A percentile compares a stretch with the other conserved stretches of the same genome.
phyloP scores from a whole-genome alignment of 2,329 filamentous ascomycete genomes.

The Diplodia seriata region DNA sequence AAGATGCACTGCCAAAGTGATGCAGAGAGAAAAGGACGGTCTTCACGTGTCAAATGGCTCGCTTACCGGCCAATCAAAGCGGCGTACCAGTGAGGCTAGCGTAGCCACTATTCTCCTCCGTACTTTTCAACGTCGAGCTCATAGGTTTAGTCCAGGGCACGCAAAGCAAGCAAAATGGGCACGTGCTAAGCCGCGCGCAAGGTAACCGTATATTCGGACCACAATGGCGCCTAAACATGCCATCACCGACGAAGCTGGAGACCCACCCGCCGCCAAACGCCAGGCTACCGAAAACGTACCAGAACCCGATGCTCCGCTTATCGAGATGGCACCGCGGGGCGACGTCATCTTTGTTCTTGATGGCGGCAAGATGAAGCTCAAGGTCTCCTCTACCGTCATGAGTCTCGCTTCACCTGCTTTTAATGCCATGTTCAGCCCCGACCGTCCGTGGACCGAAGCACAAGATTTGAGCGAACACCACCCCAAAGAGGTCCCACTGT shows the following conservation, averaged over 20 bases:
- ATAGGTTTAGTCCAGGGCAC: too few relatives aligned
- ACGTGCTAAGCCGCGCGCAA: too few relatives aligned
- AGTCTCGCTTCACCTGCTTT: background rate
- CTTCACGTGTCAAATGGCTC: too few relatives aligned
- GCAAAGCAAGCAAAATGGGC: too few relatives aligned
- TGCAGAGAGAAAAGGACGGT: too few relatives aligned
- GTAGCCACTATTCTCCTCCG: too few relatives aligned
- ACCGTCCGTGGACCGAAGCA: background rate
- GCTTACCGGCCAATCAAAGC: too few relatives aligned
- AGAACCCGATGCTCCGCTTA: background rate
- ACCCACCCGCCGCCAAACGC: background rate
- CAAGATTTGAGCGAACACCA: background rate
- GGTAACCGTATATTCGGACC: background rate
- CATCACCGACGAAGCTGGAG: background rate
- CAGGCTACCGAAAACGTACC: background rate
- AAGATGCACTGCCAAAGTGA: too few relatives aligned
- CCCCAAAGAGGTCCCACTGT: conserved; percentile 1
- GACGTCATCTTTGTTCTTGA: background rate
- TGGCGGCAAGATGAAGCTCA: background rate
- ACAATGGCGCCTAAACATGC: background rate
- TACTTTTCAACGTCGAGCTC: too few relatives aligned
- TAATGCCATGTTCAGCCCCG: background rate
- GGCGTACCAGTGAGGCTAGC: too few relatives aligned
- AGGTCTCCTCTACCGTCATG: background rate
- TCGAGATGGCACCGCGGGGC: background rate